These are phyloP conservation scores for Diatrype stigma DNA, from an alignment of 2,329 filamentous ascomycete species.

Conservation along the genomic window DNA sequence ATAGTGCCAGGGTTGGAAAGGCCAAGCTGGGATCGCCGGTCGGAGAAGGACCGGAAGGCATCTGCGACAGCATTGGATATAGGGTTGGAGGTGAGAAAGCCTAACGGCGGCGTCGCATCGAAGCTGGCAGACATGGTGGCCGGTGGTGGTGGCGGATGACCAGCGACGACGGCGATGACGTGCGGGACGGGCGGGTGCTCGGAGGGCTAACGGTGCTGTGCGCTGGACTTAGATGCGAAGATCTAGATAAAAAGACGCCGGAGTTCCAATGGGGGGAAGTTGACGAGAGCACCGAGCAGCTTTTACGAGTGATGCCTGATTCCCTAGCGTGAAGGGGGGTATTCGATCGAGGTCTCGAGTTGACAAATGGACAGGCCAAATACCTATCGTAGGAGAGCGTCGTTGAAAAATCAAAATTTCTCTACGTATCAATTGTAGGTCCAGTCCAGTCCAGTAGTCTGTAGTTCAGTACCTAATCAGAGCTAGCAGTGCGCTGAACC, in stretches of 20 bases:
- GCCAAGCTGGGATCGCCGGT: slow-evolving; percentile 82
- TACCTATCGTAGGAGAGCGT: background rate
- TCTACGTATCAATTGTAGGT: too few species aligned
- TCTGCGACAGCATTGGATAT: slow-evolving; percentile 67
- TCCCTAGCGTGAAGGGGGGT: background rate
- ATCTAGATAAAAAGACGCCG: background rate
- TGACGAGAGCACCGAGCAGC: background rate
- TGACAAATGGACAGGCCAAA: background rate
- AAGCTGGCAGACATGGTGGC: slow-evolving; percentile 47
- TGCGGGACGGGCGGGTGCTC: slow-evolving; percentile 11
- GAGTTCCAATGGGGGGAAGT: background rate
- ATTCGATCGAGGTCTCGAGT: background rate
- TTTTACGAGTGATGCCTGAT: background rate
- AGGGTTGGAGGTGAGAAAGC: slow-evolving; percentile 71
- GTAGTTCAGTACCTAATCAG: too few species aligned
- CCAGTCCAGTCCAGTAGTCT: too few species aligned
- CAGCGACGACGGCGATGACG: slow-evolving; percentile 18
- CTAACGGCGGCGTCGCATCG: slow-evolving; percentile 49
- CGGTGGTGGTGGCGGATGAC: slow-evolving; percentile 22
- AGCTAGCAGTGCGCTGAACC: too few species aligned
- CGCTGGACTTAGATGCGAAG: background rate
- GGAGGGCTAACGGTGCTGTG: slow-evolving; percentile 2
- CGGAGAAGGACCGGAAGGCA: slow-evolving; percentile 75
- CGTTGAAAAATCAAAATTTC: slow-evolving; percentile 4
- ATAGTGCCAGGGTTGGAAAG: slow-evolving; percentile 89